Evolutionary conservation across 2,329 filamentous ascomycete genomes (phyloP).

Genomic region (Amauroascus verrucosus): DNA sequence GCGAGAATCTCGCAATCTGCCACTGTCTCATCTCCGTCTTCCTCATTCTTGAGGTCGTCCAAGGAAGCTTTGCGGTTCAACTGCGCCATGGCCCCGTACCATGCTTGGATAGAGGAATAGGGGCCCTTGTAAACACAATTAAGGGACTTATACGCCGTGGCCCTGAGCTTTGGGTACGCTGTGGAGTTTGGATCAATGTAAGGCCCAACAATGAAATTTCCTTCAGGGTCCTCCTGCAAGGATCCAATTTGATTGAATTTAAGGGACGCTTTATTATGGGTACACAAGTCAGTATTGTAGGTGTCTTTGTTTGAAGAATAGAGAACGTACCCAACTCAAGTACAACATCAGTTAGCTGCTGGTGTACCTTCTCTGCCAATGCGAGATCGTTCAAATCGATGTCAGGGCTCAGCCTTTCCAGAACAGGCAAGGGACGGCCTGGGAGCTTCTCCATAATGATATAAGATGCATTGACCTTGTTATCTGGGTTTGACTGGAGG

Average conservation of each 20-base stretch:
- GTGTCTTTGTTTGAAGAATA: not conserved
- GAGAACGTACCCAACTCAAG: slow-evolving; percentile 8
- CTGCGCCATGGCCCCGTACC: slow-evolving; percentile 9
- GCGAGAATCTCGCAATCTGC: slow-evolving; percentile 8
- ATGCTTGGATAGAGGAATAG: not conserved
- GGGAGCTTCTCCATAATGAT: slow-evolving; percentile 4
- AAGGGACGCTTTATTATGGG: not conserved
- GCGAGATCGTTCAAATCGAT: not conserved
- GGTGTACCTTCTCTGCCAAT: slow-evolving; percentile 7
- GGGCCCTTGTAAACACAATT: not conserved
- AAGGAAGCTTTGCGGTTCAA: slow-evolving; percentile 5
- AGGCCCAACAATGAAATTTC: slow-evolving; percentile 6
- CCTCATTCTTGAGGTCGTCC: slow-evolving; percentile 4
- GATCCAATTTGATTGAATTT: slow-evolving; percentile 9
- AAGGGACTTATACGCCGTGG: slow-evolving; percentile 1
- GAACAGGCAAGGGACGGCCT: slow-evolving; percentile 2
- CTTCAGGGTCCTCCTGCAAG: slow-evolving; percentile 1
- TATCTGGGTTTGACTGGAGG: slow-evolving; percentile 5
- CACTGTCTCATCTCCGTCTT: slow-evolving; percentile 1
- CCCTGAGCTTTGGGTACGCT: slow-evolving; percentile 6
- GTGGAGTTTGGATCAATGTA: slow-evolving; percentile 4
- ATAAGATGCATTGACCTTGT: slow-evolving; percentile 8
- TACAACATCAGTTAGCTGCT: slow-evolving; percentile 6
- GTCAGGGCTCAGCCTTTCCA: slow-evolving; percentile 3
- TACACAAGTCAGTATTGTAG: not conserved